Conservation (phyloP, 495 filamentous ascomycete genomes). For the Daldinia bambusicola region DNA sequence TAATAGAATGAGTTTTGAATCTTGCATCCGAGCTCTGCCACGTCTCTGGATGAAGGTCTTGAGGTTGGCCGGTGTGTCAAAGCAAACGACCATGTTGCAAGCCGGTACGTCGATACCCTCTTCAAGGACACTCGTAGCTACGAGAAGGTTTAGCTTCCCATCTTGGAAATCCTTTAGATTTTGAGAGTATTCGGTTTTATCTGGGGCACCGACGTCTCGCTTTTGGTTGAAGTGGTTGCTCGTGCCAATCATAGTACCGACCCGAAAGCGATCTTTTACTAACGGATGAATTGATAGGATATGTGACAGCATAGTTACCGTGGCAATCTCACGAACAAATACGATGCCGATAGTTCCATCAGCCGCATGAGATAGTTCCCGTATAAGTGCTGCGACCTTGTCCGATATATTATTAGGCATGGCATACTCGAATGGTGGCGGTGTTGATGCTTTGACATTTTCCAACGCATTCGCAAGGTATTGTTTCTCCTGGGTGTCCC, state of each 20-base stretch:
- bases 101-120: constrained; percentile 91
- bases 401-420: constrained; percentile 54
- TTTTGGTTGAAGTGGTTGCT: constrained; percentile 62
- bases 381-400: constrained; percentile 66
- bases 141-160: constrained; percentile 78
- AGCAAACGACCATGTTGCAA: constrained; percentile 90
- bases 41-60: constrained; percentile 91
- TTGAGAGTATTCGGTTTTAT: constrained; percentile 61
- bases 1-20: constrained; percentile 79
- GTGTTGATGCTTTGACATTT: constrained; percentile 52
- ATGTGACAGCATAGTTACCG: constrained; percentile 72
- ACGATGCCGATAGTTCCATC: constrained; percentile 73
- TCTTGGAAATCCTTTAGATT: constrained; percentile 75
- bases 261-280: constrained; percentile 65
- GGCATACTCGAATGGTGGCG: constrained; percentile 38
- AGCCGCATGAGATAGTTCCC: constrained; percentile 59
- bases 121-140: constrained; percentile 87
- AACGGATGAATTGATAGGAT: constrained; percentile 71
- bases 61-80: constrained; percentile 76
- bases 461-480: constrained; percentile 68
- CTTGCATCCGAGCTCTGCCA: constrained; percentile 78
- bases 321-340: constrained; percentile 79
- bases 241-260: constrained; percentile 78
- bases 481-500: constrained; percentile 63
- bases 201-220: constrained; percentile 69